phyloP scores from a whole-genome alignment of 2,329 filamentous ascomycete genomes.

The Venturia effusa region DNA sequence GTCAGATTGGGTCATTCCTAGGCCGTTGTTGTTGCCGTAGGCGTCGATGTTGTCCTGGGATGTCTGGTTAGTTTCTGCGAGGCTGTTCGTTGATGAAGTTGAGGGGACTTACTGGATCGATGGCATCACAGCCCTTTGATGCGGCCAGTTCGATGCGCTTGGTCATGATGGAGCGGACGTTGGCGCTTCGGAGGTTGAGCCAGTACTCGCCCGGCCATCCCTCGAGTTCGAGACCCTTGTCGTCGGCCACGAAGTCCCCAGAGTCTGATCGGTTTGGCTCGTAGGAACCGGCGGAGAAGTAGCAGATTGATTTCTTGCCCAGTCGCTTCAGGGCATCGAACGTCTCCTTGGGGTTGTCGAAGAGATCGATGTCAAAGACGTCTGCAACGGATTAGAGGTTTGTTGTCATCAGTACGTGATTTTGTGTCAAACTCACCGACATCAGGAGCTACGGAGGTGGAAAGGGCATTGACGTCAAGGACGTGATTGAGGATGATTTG shows the following conservation, averaged over 20 bases:
- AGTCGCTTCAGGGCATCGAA: conserved; percentile 5
- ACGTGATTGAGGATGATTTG: conserved; percentile 47
- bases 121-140: conserved; percentile 53
- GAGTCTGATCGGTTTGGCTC: conserved; percentile 53
- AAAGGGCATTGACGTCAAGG: conserved; percentile 23
- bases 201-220: conserved; percentile 60
- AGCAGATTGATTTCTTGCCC: conserved; percentile 36
- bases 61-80: not conserved
- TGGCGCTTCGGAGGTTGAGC: conserved; percentile 48
- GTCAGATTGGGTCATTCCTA: conserved; percentile 7
- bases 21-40: conserved; percentile 15
- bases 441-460: not conserved
- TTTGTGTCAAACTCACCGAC: not conserved
- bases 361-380: conserved; percentile 10
- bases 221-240: conserved; percentile 47
- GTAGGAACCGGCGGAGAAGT: conserved; percentile 62
- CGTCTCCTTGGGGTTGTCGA: conserved; percentile 4
- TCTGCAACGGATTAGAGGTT: no score
- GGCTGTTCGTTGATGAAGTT: no score
- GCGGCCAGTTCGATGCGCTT: conserved; percentile 47
- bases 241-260: conserved; percentile 39
- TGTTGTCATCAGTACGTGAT: no score
- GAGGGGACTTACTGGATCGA: conserved; percentile 26
- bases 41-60: conserved; percentile 18
- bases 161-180: conserved; percentile 54